Base-by-base conservation (phyloP, 345 rosid genomes). In the Jatropha curcas region DNA sequence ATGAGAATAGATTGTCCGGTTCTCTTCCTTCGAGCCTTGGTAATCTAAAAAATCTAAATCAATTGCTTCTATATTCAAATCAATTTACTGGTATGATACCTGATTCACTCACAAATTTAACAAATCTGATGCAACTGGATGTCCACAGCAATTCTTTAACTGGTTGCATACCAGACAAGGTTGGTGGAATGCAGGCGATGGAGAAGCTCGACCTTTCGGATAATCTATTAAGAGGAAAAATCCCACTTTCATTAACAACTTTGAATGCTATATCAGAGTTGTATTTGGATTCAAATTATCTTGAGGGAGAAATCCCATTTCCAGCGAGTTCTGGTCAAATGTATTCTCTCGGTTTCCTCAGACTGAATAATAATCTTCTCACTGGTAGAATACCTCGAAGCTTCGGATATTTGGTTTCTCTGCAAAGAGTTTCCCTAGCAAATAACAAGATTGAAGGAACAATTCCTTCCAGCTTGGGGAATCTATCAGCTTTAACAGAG, bases 1-100 rank as follows among this genome's bases (percentile, higher is more conserved):
- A 81, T 46, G 89, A 86, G 76, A 86, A 86, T 71, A 77, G 70
- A 33, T 65, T 86, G 19, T 83, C 87, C 22, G 88, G 89, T 65
- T 65, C 74, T 68, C 70, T 88, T 20, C 87, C 88, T 70, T 24
- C 84, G 35, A 73, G 76, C 71, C 73, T 84, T 6, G 87, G 88
- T 25, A 31, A 37, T 68, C 83, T 88, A 12, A 58, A 51, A 43
- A 84, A 68, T 75, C 81, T 86, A 10, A 81, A 83, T 60, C 50
- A 74, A 68, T 48, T 86, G 62, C 55, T 77, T 60, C 79, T 88
- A 10, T 65, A 84, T 71, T 81, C 92, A 12, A 83, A 86, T 77
- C 60, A 62, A 33, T 70, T 88, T 19, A 61, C 82, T 45, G 86
- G 86, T 41, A 9, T 8, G 28, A 72, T 84, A 60, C 88, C 86